Conservation (phyloP, 306 rosid species). For the Mimosa pudica region DNA sequence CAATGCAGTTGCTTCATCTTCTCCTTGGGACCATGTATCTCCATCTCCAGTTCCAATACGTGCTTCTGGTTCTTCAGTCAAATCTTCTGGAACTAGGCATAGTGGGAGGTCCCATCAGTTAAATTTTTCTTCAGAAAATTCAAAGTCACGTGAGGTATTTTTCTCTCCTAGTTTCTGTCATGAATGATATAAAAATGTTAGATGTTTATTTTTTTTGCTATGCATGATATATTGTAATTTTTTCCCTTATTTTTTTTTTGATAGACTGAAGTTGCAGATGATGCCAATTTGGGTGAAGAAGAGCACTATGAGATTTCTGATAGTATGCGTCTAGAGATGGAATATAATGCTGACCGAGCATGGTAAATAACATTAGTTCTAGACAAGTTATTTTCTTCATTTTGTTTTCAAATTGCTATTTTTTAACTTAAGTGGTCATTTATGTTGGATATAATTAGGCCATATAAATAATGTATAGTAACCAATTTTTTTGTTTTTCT, state of each 20-base stretch:
- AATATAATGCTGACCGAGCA: slow-evolving; percentile 88
- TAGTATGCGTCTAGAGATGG: slow-evolving; percentile 95
- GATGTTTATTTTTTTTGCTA: slow-evolving; percentile 12
- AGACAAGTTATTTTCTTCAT: neutral
- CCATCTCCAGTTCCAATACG: slow-evolving; percentile 95
- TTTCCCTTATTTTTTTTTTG: slow-evolving; percentile 3
- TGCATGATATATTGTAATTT: slow-evolving; percentile 17
- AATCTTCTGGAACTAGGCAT: slow-evolving; percentile 60
- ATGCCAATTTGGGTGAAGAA: slow-evolving; percentile 54
- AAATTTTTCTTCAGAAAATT: slow-evolving; percentile 52
- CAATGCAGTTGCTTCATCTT: slow-evolving; percentile 61
- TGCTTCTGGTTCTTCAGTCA: slow-evolving; percentile 80
- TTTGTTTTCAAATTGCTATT: neutral
- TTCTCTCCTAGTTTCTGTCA: slow-evolving; percentile 16
- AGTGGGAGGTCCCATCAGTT: slow-evolving; percentile 70
- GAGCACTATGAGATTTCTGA: slow-evolving; percentile 79
- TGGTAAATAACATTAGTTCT: slow-evolving; percentile 64
- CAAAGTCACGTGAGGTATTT: slow-evolving; percentile 59
- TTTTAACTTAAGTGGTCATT: slow-evolving; percentile 14
- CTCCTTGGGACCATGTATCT: slow-evolving; percentile 94
- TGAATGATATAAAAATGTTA: neutral
- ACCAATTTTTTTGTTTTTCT: neutral
- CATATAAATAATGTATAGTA: slow-evolving; percentile 13
- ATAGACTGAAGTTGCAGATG: slow-evolving; percentile 63
- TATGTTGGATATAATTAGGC: slow-evolving; percentile 16